phyloP scores from a whole-genome alignment of 345 rosid species.

The Brassica juncea region DNA sequence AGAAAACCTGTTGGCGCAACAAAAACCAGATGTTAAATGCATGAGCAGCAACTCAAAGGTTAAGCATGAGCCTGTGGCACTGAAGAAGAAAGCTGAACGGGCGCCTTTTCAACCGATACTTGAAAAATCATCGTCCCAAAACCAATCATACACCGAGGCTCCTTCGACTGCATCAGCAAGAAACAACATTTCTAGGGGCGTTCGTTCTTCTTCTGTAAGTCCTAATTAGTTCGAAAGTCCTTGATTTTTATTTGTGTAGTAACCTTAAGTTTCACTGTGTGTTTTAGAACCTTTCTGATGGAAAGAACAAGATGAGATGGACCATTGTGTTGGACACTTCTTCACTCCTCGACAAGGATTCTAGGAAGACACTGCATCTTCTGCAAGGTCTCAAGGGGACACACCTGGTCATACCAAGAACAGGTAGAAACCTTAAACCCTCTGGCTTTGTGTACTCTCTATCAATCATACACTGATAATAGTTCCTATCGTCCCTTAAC shows the following conservation, averaged over 20 bases:
- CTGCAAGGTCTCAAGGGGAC: constrained; percentile 91
- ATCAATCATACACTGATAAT: neutral
- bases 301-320: constrained; percentile 59
- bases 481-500: neutral
- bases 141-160: constrained; percentile 40
- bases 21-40: constrained; percentile 32
- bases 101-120: constrained; percentile 58
- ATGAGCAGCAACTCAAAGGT: constrained; percentile 40
- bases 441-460: neutral
- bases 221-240: neutral
- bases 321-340: constrained; percentile 69
- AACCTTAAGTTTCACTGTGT: constrained; percentile 25
- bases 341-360: constrained; percentile 67
- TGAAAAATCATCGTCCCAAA: constrained; percentile 38
- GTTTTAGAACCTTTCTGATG: constrained; percentile 47
- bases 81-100: constrained; percentile 49
- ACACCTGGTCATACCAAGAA: constrained; percentile 65
- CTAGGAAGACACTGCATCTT: constrained; percentile 70
- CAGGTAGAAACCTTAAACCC: constrained; percentile 43
- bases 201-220: constrained; percentile 54
- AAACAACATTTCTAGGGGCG: constrained; percentile 40
- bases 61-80: constrained; percentile 37
- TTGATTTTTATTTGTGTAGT: constrained; percentile 7
- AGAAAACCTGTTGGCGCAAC: constrained; percentile 42
- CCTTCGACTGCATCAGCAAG: constrained; percentile 34